Base-by-base conservation (phyloP, 805 yeast genomes). In the Kodamaea hsintzibuensis region DNA sequence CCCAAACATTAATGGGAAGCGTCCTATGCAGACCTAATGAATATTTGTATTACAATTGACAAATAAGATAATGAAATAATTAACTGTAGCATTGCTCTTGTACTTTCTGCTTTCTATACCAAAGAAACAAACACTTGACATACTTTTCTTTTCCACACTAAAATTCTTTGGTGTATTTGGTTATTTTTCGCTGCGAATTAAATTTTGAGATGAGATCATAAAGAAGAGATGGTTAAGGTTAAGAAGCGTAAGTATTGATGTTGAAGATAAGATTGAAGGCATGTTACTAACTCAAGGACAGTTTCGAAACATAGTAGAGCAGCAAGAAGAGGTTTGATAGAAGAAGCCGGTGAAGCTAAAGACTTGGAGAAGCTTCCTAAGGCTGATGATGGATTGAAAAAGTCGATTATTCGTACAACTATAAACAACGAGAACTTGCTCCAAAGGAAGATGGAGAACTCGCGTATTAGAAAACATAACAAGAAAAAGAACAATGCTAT, bases 231-330 rank as follows among this genome's bases (percentile, higher is more conserved):
- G 79, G 78, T 74, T 19, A 74, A 69, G 79, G 78, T 74, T 19
- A 74, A 69, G 57, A 75, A 74, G 60, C 58, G 77, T 73, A 69
- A 49, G 78, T 69, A 50, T 12, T 13, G 33, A 18, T 18, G 39
- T 14, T 12, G 10, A 14, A 25, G 14, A 7, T 9, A 44, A 16
- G 22, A 49, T 53, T 47, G 57, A 18, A 12, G 9, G 16, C 14
- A 12, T 12, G 10, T 14, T 54, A 58, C 66, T 65, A 62, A 66
- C 67, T 4, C 3, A 6, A 5, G n/a, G 12, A n/a, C 22, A 73
- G 80, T 84, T 25, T 85, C 90, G 16, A 86, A 85, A 59, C 84
- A 80, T 56, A 85, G 91, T 44, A 80, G 95, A 72, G 91, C 91
- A 2, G 92, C 95, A 1, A 83, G 92, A 71, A 77, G 91, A 66